Conservation (phyloP, 148 eudicot species). For the Rhododendron williamsianum region DNA sequence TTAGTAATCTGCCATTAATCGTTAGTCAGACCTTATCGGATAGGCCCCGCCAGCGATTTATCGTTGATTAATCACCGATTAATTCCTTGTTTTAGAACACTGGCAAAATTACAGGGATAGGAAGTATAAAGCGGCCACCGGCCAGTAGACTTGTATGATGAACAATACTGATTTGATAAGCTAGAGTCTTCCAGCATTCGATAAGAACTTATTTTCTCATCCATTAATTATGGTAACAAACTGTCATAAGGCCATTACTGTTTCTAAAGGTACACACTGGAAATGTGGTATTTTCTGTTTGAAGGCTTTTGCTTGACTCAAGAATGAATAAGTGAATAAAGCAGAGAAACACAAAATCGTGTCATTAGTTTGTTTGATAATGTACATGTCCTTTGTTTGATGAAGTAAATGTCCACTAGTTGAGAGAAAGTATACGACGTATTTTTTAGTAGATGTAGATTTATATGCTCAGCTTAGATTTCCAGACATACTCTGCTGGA, state of each 20-base stretch:
- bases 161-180: not conserved
- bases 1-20: too few species aligned
- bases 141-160: not conserved
- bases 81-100: too few species aligned
- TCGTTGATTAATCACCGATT: too few species aligned
- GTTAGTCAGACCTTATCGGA: too few species aligned
- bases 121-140: not conserved
- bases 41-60: too few species aligned
- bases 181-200: not conserved
- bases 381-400: not conserved
- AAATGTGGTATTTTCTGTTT: not conserved
- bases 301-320: not conserved
- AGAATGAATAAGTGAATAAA: not conserved
- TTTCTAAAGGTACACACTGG: not conserved
- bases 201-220: not conserved
- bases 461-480: not conserved
- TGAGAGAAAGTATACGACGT: not conserved
- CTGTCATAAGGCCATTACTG: not conserved
- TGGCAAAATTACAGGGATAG: not conserved
- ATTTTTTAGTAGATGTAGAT: not conserved
- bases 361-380: not conserved
- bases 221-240: not conserved
- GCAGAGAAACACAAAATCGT: not conserved
- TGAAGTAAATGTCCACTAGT: not conserved
- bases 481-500: not conserved